Evolutionary conservation across 345 rosid genomes (phyloP).

Genomic region (Aurinia saxatilis): DNA sequence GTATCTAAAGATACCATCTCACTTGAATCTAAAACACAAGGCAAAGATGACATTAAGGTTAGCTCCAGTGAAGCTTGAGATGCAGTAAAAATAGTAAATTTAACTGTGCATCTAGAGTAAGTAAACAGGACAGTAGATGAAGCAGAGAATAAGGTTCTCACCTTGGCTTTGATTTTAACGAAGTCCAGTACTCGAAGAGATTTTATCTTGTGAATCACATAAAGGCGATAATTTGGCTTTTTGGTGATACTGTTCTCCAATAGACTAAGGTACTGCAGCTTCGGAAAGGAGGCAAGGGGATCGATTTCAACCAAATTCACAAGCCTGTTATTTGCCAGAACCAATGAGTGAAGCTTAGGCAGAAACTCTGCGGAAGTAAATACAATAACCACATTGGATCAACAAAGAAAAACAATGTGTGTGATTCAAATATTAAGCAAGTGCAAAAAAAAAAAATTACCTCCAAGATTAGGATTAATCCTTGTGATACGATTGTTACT

Average conservation of each 20-base stretch:
- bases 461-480: conserved; percentile 84
- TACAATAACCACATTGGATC: background rate
- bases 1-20: background rate
- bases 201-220: conserved; percentile 83
- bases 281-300: conserved; percentile 78
- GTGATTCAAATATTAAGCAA: background rate
- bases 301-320: conserved; percentile 98
- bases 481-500: conserved; percentile 95
- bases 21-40: background rate
- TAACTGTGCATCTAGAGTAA: background rate
- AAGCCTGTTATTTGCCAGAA: conserved; percentile 93
- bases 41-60: background rate
- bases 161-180: conserved; percentile 92
- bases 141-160: conserved; percentile 26
- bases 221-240: conserved; percentile 83
- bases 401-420: background rate
- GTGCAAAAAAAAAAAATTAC: conserved; percentile 23
- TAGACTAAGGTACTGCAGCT: conserved; percentile 84
- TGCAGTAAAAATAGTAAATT: background rate
- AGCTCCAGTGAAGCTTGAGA: background rate
- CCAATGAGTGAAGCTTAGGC: conserved; percentile 81
- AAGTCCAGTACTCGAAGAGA: conserved; percentile 88
- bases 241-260: conserved; percentile 92
- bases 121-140: background rate
- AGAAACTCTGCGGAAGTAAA: conserved; percentile 54